Base-by-base conservation (phyloP, 2,329 filamentous ascomycete species). In the Colletotrichum eremochloae region DNA sequence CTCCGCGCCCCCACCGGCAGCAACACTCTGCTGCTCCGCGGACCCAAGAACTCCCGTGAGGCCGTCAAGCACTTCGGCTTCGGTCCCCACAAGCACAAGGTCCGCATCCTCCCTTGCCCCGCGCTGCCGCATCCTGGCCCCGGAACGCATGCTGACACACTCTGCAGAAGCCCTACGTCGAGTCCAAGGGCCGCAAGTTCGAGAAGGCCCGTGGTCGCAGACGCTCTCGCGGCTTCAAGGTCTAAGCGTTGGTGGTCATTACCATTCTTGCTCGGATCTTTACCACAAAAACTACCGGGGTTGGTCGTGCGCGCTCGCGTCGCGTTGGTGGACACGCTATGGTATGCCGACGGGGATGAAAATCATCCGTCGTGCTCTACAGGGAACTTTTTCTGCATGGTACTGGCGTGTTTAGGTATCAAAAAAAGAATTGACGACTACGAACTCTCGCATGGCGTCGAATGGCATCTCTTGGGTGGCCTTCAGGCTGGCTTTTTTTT, bases 181-280 rank as follows among this genome's bases (percentile, higher is more conserved):
- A 94, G 87, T 97, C 94, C 90, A 99, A 99, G 94, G 97, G 97
- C 83, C 93, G 96, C 88, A 99, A 99, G 91, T 99, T 99, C 90
- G 97, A 99, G 93, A 91, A 92, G 82, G 96, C 95, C 82, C 95
- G 96, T 96, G 97, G 96, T 87, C 95, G 96, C 88, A 97, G 96
- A 93, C 90, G 95, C 85, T 98, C 95, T 82, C 92, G 94, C 83
- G 96, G 97, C 91, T 99, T 99, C 95, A 99, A 99, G 95, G 96
- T 99, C 85, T 99, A 97, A 94, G 84, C 77, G 76, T 74, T 76
- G 69, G 73, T 57, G 69, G 55, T 53, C 52, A 36, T 53, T 5
- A 18, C 67, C 55, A 57, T 63, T 44, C 36, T 56, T 20, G 56
- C 15, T 62, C 12, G n/a, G 56, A 52, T 63, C 68, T 63, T 55